A percentile compares a stretch with the other conserved stretches of the same genome.
These are phyloP conservation scores for Tulasnella sp. DNA, from an alignment of 768 basidiomycete genomes.

Conservation along the genomic window DNA sequence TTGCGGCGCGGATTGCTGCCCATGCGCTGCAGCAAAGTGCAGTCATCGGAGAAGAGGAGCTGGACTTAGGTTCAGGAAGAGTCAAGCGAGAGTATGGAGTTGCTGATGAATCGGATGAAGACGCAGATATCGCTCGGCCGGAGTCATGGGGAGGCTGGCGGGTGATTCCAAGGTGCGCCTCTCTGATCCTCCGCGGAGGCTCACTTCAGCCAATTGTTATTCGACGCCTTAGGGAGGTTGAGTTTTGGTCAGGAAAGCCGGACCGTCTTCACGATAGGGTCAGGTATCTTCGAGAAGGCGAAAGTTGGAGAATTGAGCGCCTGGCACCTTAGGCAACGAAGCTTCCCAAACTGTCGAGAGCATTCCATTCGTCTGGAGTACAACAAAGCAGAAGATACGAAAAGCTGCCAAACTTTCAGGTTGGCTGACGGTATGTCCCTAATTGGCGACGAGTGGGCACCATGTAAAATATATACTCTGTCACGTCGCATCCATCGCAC, in stretches of 20 bases:
- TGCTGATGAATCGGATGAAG: neutral
- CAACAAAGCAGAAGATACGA: neutral
- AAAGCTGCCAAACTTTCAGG: neutral
- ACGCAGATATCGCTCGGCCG: neutral
- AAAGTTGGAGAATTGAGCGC: neutral
- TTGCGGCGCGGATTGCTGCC: neutral
- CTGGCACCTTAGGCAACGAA: neutral
- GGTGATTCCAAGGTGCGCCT: neutral
- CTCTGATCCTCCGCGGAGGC: neutral
- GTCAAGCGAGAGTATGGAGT: neutral
- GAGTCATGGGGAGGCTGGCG: neutral
- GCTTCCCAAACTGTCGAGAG: no score
- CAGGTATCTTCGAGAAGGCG: neutral
- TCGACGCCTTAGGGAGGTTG: neutral
- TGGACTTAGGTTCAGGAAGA: neutral
- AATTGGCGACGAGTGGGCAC: neutral
- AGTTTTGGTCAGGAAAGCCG: neutral
- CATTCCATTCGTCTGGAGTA: neutral
- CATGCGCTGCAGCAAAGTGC: neutral
- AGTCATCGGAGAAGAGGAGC: neutral
- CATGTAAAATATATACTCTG: neutral
- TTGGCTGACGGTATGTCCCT: neutral
- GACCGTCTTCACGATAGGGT: neutral
- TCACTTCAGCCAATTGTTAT: neutral
- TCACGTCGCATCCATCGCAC: constrained; percentile 14